Conservation (phyloP, 148 eudicot genomes). For the Cornus controversa region DNA sequence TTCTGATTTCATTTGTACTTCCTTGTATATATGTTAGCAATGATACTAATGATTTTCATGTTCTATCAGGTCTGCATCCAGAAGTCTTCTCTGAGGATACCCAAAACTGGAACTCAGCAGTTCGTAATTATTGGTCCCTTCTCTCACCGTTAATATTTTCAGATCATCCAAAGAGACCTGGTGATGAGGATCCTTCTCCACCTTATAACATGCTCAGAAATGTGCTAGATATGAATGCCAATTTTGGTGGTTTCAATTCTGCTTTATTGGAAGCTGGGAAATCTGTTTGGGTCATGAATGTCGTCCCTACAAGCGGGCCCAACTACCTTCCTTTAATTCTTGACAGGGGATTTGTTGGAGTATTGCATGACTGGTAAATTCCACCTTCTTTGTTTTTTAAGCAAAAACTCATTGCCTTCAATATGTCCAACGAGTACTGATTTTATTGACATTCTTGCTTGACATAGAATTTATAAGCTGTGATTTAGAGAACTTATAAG, state of each 20-base stretch:
- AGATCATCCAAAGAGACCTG: slow-evolving; percentile 96
- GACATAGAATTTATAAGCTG: neutral
- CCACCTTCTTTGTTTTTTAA: neutral
- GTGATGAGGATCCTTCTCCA: slow-evolving; percentile 95
- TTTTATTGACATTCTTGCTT: slow-evolving; percentile 6
- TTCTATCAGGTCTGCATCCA: slow-evolving; percentile 45
- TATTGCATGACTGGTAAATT: slow-evolving; percentile 83
- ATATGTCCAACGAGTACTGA: neutral
- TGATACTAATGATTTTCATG: neutral
- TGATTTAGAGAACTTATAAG: neutral
- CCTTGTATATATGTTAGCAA: neutral
- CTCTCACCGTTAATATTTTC: slow-evolving; percentile 89
- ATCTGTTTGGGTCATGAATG: slow-evolving; percentile 98
- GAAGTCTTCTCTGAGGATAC: slow-evolving; percentile 74
- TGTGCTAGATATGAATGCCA: slow-evolving; percentile 94
- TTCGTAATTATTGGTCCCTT: slow-evolving; percentile 83
- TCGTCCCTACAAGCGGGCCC: slow-evolving; percentile 69
- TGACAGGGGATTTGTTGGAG: slow-evolving; percentile 84
- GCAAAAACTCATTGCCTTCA: neutral
- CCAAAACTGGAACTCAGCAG: slow-evolving; percentile 59
- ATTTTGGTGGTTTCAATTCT: slow-evolving; percentile 77
- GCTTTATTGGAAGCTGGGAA: slow-evolving; percentile 74
- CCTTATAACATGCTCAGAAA: slow-evolving; percentile 93
- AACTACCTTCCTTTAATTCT: slow-evolving; percentile 73
- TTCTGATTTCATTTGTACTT: neutral